Conservation (phyloP, 75 land plant species). For the Sequoia sempervirens region DNA sequence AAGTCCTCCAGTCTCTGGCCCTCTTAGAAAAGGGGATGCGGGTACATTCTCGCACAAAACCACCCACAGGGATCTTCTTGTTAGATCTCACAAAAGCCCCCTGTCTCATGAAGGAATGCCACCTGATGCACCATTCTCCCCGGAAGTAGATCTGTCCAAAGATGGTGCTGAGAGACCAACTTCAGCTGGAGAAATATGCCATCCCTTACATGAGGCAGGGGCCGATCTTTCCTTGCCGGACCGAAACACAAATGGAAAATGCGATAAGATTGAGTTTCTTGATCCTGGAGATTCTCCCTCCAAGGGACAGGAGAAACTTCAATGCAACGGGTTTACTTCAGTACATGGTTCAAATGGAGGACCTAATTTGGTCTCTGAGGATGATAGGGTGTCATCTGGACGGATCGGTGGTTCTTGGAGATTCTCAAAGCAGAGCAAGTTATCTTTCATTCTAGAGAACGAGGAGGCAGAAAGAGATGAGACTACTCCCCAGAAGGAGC, state of each 20-base stretch:
- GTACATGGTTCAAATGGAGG: neutral
- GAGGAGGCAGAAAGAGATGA: conserved; percentile 1
- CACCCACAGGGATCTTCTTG: conserved; percentile 22
- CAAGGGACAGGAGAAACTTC: neutral
- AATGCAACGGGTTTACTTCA: neutral
- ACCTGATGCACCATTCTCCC: conserved; percentile 57
- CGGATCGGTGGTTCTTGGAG: conserved; percentile 6
- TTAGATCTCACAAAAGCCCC: conserved; percentile 34
- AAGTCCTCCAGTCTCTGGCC: conserved; percentile 14
- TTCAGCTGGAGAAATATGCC: neutral
- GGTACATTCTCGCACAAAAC: neutral
- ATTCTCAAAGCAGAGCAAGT: conserved; percentile 6
- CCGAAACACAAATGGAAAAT: conserved; percentile 4
- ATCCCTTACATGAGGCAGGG: neutral
- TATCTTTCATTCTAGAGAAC: conserved; percentile 7
- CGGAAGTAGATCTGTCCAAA: conserved; percentile 30
- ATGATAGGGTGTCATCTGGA: conserved; percentile 4
- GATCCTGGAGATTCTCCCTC: conserved; percentile 9
- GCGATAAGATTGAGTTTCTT: neutral
- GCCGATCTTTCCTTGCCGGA: neutral
- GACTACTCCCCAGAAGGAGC: neutral
- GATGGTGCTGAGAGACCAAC: conserved; percentile 30
- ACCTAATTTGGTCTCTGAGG: neutral
- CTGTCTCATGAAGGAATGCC: conserved; percentile 42
- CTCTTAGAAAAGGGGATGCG: neutral